Percentiles rank a stretch among this genome's conserved stretches.
Evolutionary conservation across 1,139 yeast species (phyloP).

Genomic region (Suhomyces coccinellae): DNA sequence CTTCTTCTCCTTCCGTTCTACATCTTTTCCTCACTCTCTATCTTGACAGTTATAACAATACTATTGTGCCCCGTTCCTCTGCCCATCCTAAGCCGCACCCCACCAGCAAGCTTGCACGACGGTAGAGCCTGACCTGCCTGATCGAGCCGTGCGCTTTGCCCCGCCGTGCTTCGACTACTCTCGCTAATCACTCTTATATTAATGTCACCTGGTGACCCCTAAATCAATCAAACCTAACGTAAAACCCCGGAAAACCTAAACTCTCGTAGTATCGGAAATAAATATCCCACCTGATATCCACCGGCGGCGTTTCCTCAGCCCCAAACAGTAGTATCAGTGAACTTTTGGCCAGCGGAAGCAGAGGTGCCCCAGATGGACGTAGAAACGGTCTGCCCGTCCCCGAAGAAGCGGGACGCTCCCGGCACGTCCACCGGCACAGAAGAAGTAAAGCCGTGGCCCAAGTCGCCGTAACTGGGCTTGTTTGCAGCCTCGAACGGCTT

Average conservation of each 20-base stretch:
- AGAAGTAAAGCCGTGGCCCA: conserved; percentile 1
- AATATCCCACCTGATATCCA: neutral
- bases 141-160: too few relatives aligned
- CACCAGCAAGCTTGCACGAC: too few relatives aligned
- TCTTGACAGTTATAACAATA: too few relatives aligned
- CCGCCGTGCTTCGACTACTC: too few relatives aligned
- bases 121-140: too few relatives aligned
- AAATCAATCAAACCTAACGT: conserved; percentile 6
- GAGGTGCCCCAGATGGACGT: conserved; percentile 14
- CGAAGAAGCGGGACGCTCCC: conserved; percentile 3
- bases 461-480: neutral
- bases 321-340: conserved; percentile 24
- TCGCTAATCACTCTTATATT: neutral
- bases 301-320: conserved; percentile 11
- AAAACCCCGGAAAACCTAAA: conserved; percentile 2
- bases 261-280: conserved; percentile 3
- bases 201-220: conserved; percentile 4
- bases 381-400: conserved; percentile 3
- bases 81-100: too few relatives aligned
- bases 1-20: too few relatives aligned
- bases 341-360: conserved; percentile 4
- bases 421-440: conserved; percentile 4
- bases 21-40: too few relatives aligned
- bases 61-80: too few relatives aligned
- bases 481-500: conserved; percentile 17